Evolutionary conservation across 2,329 filamentous ascomycete genomes (phyloP).

Genomic region (Ophiosphaerella narmari): DNA sequence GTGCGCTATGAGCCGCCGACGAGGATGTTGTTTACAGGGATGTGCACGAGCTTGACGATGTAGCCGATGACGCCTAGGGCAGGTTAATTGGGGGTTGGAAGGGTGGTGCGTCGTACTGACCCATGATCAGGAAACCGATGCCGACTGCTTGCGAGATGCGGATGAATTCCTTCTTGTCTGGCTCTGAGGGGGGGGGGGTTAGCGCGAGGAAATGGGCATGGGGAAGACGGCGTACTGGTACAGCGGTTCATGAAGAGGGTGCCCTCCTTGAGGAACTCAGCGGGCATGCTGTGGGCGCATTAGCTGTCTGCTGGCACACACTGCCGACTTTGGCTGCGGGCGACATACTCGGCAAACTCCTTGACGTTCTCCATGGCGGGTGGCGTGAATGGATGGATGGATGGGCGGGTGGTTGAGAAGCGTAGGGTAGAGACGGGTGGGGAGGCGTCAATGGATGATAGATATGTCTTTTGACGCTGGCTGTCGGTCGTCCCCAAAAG

Average conservation of each 20-base stretch:
- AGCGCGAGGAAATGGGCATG: background rate
- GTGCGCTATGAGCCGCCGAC: constrained; percentile 48
- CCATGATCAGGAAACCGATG: constrained; percentile 59
- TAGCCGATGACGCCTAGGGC: constrained; percentile 54
- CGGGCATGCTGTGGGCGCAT: constrained; percentile 40
- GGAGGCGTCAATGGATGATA: constrained; percentile 1
- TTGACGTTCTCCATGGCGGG: constrained; percentile 70
- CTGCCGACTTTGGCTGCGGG: background rate
- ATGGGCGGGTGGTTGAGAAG: background rate
- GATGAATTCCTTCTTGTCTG: constrained; percentile 46
- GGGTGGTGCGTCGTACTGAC: constrained; percentile 11
- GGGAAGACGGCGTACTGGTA: constrained; percentile 42
- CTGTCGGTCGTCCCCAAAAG: constrained; percentile 14
- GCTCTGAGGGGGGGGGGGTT: constrained; percentile 47
- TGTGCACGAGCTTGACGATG: constrained; percentile 59
- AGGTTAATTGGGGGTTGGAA: background rate
- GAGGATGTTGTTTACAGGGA: constrained; percentile 60
- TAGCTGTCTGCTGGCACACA: constrained; percentile 11
- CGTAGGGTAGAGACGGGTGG: background rate
- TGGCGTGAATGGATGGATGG: constrained; percentile 1
- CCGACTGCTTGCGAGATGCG: constrained; percentile 58
- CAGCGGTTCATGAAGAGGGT: constrained; percentile 56
- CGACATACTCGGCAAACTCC: constrained; percentile 66
- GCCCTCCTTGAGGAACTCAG: constrained; percentile 53
- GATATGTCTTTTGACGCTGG: constrained; percentile 10